Evolutionary conservation across 179 eudicot species (phyloP), one percentile per base, ranked within the genome.

Genomic region (Heliamphora pulchella): DNA sequence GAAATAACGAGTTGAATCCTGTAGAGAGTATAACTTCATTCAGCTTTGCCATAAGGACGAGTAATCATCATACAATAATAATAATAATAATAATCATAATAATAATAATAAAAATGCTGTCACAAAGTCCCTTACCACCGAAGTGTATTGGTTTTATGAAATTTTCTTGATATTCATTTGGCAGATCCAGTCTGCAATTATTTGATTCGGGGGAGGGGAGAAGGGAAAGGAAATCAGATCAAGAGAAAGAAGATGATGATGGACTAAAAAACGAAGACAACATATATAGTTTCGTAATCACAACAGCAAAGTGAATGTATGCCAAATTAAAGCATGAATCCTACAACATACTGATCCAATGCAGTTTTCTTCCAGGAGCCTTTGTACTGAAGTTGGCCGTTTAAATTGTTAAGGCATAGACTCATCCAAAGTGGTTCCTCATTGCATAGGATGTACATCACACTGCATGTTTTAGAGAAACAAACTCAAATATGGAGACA

Each of bases 381-480:
- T 84, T 90, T 86, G 87, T 92, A 96, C 82, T 96, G 86, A 78
- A 96, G 89, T 64, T 70, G 87, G 79, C 91, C 91, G 81, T 80
- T 86, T 44, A 80, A 66, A 83, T 80, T 85, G 81, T 78, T 81
- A 44, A 96, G 91, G 84, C 99, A 96, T 55, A 96, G 85, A 74
- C 84, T 86, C 98, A 94, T 96, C 98, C 99, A 96, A 46, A 94
- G 94, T 63, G 98, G 99, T 80, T 96, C 99, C 83, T 96, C 99
- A 83, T 92, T 96, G 93, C 98, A 96, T 74, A 96, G 86, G 75
- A 96, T 91, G 86, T 94, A 94, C 97, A 96, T 88, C 84, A 94
- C 98, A 88, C 99, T 96, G 90, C 90, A 94, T 77, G 43, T 51
- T 80, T 13, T 31, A 18, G 43, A 65, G 41, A 70, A 64, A 69